Conservation (phyloP, 2,329 filamentous ascomycete species). For the Exophiala calicioides region DNA sequence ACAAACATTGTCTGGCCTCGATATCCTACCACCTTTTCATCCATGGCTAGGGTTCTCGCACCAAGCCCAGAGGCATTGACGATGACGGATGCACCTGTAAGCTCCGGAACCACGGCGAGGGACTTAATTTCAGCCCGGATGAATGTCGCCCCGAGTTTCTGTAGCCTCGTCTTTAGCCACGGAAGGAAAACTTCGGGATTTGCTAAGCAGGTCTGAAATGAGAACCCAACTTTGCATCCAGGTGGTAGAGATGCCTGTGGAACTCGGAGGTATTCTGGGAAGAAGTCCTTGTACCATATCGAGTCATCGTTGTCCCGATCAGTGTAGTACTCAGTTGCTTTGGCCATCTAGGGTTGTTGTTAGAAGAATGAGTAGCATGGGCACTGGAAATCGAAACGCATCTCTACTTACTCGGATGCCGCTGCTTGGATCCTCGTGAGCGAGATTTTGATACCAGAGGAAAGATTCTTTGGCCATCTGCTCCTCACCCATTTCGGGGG, state of each 20-base stretch:
- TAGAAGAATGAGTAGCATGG: background rate
- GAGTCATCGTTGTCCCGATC: slow-evolving; percentile 6
- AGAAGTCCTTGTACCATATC: slow-evolving; percentile 10
- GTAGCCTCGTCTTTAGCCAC: slow-evolving; percentile 6
- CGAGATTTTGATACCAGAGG: slow-evolving; percentile 2
- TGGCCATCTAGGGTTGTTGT: background rate
- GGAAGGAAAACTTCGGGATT: slow-evolving; percentile 7
- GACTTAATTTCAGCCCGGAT: slow-evolving; percentile 3
- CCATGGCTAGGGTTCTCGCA: background rate
- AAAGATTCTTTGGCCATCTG: slow-evolving; percentile 6
- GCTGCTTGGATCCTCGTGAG: slow-evolving; percentile 4
- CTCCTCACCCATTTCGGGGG: slow-evolving; percentile 3
- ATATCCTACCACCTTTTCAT: slow-evolving; percentile 1
- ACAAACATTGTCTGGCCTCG: slow-evolving; percentile 10
- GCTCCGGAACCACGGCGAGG: background rate
- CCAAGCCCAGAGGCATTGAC: slow-evolving; percentile 9
- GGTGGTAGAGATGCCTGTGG: slow-evolving; percentile 1
- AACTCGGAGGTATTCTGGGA: slow-evolving; percentile 1
- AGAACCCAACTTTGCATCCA: slow-evolving; percentile 15
- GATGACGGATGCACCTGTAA: slow-evolving; percentile 3
- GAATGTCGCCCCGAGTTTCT: background rate
- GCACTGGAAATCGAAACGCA: background rate
- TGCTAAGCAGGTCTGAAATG: slow-evolving; percentile 8
- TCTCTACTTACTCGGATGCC: slow-evolving; percentile 1
- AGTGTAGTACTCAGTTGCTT: slow-evolving; percentile 5